phyloP scores from a whole-genome alignment of 2,329 filamentous ascomycete species.

The Leptographium galeiforme region DNA sequence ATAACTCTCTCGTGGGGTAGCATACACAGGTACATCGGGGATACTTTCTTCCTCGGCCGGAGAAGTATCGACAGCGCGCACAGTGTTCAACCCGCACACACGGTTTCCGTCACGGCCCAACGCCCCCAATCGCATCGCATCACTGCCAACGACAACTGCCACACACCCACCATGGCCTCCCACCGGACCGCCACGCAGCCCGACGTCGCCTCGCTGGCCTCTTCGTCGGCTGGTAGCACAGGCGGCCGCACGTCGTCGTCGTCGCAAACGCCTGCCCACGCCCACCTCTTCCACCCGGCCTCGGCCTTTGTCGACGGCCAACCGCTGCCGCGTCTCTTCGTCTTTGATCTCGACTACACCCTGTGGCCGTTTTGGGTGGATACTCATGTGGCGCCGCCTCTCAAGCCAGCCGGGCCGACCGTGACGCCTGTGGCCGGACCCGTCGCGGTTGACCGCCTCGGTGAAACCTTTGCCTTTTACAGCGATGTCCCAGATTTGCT shows the following conservation, averaged over 20 bases:
- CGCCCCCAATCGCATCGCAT: no score
- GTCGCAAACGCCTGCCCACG: background rate
- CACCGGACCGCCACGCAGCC: background rate
- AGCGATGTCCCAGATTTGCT: constrained; percentile 54
- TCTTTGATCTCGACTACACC: constrained; percentile 96
- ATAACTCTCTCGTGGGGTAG: no score
- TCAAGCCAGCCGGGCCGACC: constrained; percentile 31
- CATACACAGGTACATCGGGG: background rate
- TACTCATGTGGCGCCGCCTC: constrained; percentile 69
- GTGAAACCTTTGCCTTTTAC: constrained; percentile 61
- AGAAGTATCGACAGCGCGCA: no score
- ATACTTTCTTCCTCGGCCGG: no score
- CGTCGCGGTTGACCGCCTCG: constrained; percentile 17
- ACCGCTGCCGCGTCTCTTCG: constrained; percentile 68
- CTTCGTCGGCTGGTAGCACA: background rate
- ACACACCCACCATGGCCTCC: background rate
- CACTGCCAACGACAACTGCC: no score
- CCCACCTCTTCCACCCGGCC: background rate
- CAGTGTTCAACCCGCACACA: no score
- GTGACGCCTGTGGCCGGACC: background rate
- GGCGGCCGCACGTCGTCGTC: background rate
- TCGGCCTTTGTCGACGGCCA: constrained; percentile 38
- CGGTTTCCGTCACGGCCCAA: no score
- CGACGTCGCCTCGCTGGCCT: background rate
- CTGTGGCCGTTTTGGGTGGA: constrained; percentile 99